phyloP scores from a whole-genome alignment of 441 rosid species.

The Populus hybrid region DNA sequence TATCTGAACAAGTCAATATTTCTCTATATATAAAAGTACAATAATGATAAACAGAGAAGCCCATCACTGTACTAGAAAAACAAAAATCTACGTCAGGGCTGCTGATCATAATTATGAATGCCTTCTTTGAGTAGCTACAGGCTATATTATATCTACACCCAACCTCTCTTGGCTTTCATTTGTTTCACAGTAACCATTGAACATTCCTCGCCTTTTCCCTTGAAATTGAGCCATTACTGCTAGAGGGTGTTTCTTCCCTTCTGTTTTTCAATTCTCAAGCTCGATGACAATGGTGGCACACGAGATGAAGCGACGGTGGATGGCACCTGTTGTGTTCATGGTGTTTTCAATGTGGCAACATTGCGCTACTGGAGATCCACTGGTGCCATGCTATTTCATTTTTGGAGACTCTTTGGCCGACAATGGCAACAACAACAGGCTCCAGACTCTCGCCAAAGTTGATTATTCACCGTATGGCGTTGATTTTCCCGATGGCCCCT shows the following conservation, averaged over 20 bases:
- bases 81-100: no score
- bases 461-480: background rate
- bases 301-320: background rate
- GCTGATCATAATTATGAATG: no score
- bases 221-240: background rate
- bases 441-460: background rate
- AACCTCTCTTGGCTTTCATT: background rate
- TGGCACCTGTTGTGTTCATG: background rate
- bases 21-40: no score
- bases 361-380: background rate
- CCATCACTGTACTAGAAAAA: no score
- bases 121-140: no score
- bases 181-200: no score
- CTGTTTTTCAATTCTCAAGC: background rate
- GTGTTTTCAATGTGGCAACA: background rate
- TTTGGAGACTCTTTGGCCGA: background rate
- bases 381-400: background rate
- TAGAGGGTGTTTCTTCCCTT: background rate
- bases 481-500: background rate
- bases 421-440: background rate
- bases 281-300: background rate
- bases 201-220: background rate
- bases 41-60: no score
- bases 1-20: no score
- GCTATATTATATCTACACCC: no score